Evolutionary conservation across 768 basidiomycete species (phyloP).

Genomic region (Termitomyces sp.): DNA sequence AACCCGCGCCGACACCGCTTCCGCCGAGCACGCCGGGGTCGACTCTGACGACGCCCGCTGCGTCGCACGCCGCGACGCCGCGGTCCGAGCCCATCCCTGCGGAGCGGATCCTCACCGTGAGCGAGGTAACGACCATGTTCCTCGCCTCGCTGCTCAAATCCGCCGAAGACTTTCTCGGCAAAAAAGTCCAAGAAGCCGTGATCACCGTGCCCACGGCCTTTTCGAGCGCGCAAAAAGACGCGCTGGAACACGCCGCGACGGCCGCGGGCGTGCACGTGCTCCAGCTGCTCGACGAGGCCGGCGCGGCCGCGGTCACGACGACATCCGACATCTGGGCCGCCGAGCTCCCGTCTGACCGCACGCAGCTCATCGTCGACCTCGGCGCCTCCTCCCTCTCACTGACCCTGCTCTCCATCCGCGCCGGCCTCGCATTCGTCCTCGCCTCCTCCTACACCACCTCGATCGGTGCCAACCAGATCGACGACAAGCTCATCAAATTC

Average conservation of each 20-base stretch:
- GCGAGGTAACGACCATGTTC: slow-evolving; percentile 83
- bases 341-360: slow-evolving; percentile 53
- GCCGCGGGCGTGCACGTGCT: slow-evolving; percentile 81
- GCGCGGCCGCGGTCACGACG: slow-evolving; percentile 62
- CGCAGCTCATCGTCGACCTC: slow-evolving; percentile 75
- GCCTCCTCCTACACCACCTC: slow-evolving; percentile 41
- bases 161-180: slow-evolving; percentile 88
- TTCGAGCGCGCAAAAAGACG: slow-evolving; percentile 57
- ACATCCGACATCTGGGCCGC: slow-evolving; percentile 39
- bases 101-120: slow-evolving; percentile 71
- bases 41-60: slow-evolving; percentile 48
- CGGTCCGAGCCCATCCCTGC: slow-evolving; percentile 63
- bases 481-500: slow-evolving; percentile 80
- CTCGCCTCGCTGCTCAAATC: slow-evolving; percentile 78
- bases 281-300: slow-evolving; percentile 85
- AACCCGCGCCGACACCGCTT: slow-evolving; percentile 68
- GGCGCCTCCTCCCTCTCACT: slow-evolving; percentile 70
- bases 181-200: slow-evolving; percentile 72
- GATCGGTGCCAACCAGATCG: slow-evolving; percentile 68
- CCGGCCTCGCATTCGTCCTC: slow-evolving; percentile 66
- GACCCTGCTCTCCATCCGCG: slow-evolving; percentile 65
- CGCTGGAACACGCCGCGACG: slow-evolving; percentile 66
- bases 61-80: slow-evolving; percentile 65
- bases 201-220: slow-evolving; percentile 80
- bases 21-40: slow-evolving; percentile 31